A percentile compares a stretch with the other conserved stretches of the same genome.
Evolutionary conservation across 495 filamentous ascomycete genomes (phyloP).

Genomic region (Saxophila tyrrhenica): DNA sequence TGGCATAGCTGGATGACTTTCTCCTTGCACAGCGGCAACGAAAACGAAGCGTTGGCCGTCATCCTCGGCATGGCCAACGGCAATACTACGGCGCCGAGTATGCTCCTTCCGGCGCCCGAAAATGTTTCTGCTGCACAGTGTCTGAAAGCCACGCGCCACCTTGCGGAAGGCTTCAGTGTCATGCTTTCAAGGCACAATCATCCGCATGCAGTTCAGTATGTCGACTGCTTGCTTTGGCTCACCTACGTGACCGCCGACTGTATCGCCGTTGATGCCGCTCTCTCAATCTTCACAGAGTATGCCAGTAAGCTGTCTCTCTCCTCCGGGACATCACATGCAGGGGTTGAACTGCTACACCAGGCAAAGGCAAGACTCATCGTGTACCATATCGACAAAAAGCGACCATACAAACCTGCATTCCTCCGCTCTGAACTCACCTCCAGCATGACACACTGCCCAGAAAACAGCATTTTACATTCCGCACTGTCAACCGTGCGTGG

Average conservation of each 20-base stretch:
- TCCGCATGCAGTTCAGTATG: conserved; percentile 7
- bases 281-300: neutral
- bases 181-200: neutral
- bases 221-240: conserved; percentile 16
- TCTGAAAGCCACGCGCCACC: conserved; percentile 19
- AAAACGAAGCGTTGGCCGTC: conserved; percentile 36
- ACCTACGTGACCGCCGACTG: conserved; percentile 9
- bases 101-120: neutral
- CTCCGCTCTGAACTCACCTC: conserved; percentile 49
- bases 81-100: conserved; percentile 3
- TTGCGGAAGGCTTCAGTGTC: conserved; percentile 20
- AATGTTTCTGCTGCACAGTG: conserved; percentile 1
- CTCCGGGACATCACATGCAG: conserved; percentile 5
- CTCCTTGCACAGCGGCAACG: conserved; percentile 40
- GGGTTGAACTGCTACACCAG: conserved; percentile 31
- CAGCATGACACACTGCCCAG: conserved; percentile 53
- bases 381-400: conserved; percentile 41
- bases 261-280: conserved; percentile 15
- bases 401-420: conserved; percentile 49
- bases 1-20: conserved; percentile 69
- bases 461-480: conserved; percentile 66
- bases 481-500: conserved; percentile 40
- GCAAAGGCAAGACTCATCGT: conserved; percentile 47
- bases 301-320: neutral
- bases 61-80: conserved; percentile 35